These are phyloP conservation scores for Elaeis oleifera DNA, from an alignment of 202 grass and related monocot species.

Conservation along the genomic window DNA sequence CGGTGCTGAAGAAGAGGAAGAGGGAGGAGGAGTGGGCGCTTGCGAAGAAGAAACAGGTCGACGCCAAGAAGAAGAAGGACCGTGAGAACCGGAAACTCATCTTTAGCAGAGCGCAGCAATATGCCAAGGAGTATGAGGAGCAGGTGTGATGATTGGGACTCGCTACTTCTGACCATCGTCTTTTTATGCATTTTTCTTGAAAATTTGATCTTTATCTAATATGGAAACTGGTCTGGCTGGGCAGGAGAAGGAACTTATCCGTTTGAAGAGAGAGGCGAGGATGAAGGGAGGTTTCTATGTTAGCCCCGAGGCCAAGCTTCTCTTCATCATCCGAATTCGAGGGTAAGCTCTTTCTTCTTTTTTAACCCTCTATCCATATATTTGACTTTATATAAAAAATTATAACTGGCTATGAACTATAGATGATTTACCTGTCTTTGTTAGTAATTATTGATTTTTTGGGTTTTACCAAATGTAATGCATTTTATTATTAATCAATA, in stretches of 20 bases:
- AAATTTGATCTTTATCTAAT: not conserved
- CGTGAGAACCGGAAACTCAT: conserved; percentile 46
- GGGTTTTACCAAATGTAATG: too few relatives aligned
- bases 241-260: conserved; percentile 74
- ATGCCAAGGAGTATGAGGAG: conserved; percentile 59
- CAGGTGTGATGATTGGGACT: conserved; percentile 30
- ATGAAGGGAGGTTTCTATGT: conserved; percentile 92
- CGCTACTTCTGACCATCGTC: too few relatives aligned
- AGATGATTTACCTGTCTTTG: too few relatives aligned
- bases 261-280: conserved; percentile 74
- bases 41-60: conserved; percentile 48
- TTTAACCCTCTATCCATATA: not conserved
- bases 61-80: conserved; percentile 34
- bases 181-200: not conserved
- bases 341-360: conserved; percentile 40
- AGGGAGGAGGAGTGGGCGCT: conserved; percentile 58
- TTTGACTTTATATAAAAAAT: too few relatives aligned
- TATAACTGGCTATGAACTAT: too few relatives aligned
- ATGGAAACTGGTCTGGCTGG: not conserved
- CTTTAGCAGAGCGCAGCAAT: conserved; percentile 46
- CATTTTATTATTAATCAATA: too few relatives aligned
- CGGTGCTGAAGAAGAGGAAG: conserved; percentile 62
- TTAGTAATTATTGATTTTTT: too few relatives aligned
- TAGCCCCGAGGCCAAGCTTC: conserved; percentile 59
- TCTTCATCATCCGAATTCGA: conserved; percentile 71